A percentile compares a stretch with the other conserved stretches of the same genome.
These are phyloP conservation scores for Selenicereus undatus DNA, from an alignment of 148 eudicot genomes.

Conservation along the genomic window DNA sequence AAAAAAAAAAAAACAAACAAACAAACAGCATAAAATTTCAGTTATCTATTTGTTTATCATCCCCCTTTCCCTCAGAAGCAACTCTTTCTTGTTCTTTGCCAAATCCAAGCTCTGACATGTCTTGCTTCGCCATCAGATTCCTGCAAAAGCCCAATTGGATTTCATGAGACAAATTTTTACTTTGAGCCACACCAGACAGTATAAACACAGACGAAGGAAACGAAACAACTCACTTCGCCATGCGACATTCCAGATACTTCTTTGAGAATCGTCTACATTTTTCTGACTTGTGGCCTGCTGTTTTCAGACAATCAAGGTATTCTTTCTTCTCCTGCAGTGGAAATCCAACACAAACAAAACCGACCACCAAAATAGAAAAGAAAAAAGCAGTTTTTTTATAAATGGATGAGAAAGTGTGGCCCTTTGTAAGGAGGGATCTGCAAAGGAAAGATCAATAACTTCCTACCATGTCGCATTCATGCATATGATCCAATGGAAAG, in stretches of 20 bases:
- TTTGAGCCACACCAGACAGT: not conserved
- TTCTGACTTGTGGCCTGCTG: constrained; percentile 75
- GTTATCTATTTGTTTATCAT: constrained; percentile 21
- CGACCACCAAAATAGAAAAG: not conserved
- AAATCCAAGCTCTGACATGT: constrained; percentile 92
- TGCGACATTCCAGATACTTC: constrained; percentile 86
- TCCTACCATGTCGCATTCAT: constrained; percentile 81
- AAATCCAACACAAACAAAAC: constrained; percentile 1
- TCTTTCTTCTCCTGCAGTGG: constrained; percentile 72
- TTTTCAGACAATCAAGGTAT: constrained; percentile 70
- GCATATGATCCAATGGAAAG: constrained; percentile 92
- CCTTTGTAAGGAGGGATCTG: not conserved
- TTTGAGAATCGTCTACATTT: constrained; percentile 70
- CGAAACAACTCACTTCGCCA: constrained; percentile 65
- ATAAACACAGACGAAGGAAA: not conserved
- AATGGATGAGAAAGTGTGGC: not conserved
- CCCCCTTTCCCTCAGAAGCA: constrained; percentile 28
- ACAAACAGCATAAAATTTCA: constrained; percentile 3
- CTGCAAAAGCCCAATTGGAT: constrained; percentile 35
- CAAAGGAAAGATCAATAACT: not conserved
- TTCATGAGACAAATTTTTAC: not conserved
- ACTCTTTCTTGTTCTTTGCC: constrained; percentile 36
- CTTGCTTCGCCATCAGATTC: constrained; percentile 97
- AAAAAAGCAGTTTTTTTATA: not conserved
- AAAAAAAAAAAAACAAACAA: too few relatives aligned